A percentile compares a stretch with the other conserved stretches of the same genome.
Conservation (phyloP, 805 yeast species). For the Schwanniomyces sp. region DNA sequence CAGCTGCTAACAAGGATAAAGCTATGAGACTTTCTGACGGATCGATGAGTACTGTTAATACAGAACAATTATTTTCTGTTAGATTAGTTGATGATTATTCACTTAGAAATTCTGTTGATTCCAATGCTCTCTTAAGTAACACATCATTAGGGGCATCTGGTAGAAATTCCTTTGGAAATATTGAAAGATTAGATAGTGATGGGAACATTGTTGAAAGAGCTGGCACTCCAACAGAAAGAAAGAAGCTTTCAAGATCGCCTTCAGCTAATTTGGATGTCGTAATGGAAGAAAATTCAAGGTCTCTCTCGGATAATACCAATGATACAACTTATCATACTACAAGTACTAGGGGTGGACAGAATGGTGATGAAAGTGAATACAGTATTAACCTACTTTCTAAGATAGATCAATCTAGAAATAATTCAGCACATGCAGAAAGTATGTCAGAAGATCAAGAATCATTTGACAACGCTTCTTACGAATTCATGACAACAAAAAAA, state of each 20-base stretch:
- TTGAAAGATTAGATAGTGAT: conserved; percentile 45
- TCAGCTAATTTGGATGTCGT: conserved; percentile 27
- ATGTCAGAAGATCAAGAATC: conserved; percentile 8
- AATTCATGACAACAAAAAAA: conserved; percentile 26
- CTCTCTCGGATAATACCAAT: conserved; percentile 8
- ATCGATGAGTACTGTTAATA: conserved; percentile 81
- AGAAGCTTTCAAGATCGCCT: conserved; percentile 20
- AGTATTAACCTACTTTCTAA: conserved; percentile 18
- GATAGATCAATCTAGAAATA: conserved; percentile 15
- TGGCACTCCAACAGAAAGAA: background rate
- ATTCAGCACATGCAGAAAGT: conserved; percentile 14
- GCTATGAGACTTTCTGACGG: conserved; percentile 66
- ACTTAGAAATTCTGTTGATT: conserved; percentile 19
- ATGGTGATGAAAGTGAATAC: conserved; percentile 7
- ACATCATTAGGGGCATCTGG: conserved; percentile 24
- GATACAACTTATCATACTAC: conserved; percentile 12
- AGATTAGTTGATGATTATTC: conserved; percentile 63
- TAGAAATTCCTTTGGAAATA: conserved; percentile 33
- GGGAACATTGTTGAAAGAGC: conserved; percentile 37
- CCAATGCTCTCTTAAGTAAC: conserved; percentile 22
- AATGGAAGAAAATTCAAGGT: conserved; percentile 29
- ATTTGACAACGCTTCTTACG: conserved; percentile 21
- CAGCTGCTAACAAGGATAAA: conserved; percentile 27
- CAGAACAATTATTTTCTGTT: conserved; percentile 79
- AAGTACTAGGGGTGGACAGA: background rate